Percentiles rank a stretch among this genome's conserved stretches.
phyloP scores from a whole-genome alignment of 176 grass and related monocot genomes.

The Zoysia pacifica region DNA sequence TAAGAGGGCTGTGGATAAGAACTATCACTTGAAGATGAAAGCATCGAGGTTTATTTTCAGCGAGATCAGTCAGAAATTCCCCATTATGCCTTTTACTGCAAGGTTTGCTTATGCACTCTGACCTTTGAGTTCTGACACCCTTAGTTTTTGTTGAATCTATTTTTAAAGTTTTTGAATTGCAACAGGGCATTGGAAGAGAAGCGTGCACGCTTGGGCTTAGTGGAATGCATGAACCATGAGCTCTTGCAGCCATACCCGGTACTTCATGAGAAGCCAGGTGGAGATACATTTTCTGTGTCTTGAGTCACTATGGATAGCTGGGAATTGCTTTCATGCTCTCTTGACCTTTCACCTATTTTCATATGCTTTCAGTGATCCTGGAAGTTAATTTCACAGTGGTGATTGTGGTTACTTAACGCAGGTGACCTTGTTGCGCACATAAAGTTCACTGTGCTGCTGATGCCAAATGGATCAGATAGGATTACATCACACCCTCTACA shows the following conservation, averaged over 20 bases:
- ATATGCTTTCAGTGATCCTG: background rate
- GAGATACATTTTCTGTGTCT: background rate
- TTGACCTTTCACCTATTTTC: background rate
- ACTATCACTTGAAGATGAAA: slow-evolving; percentile 99
- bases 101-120: slow-evolving; percentile 48
- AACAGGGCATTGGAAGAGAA: slow-evolving; percentile 96
- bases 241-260: slow-evolving; percentile 98
- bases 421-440: slow-evolving; percentile 96
- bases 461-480: slow-evolving; percentile 90
- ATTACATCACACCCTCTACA: slow-evolving; percentile 76
- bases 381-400: slow-evolving; percentile 8
- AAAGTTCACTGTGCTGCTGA: slow-evolving; percentile 93
- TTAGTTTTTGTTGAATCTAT: background rate
- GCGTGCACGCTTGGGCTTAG: slow-evolving; percentile 81
- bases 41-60: slow-evolving; percentile 98
- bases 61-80: slow-evolving; percentile 97
- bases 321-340: background rate
- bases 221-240: slow-evolving; percentile 98
- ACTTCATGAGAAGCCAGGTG: slow-evolving; percentile 97
- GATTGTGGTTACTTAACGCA: slow-evolving; percentile 38
- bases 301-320: background rate
- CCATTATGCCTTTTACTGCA: slow-evolving; percentile 96
- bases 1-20: slow-evolving; percentile 97
- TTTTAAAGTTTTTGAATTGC: slow-evolving; percentile 2
- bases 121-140: background rate